phyloP scores from a whole-genome alignment of 2,329 filamentous ascomycete species.

The Lachnellula arida region DNA sequence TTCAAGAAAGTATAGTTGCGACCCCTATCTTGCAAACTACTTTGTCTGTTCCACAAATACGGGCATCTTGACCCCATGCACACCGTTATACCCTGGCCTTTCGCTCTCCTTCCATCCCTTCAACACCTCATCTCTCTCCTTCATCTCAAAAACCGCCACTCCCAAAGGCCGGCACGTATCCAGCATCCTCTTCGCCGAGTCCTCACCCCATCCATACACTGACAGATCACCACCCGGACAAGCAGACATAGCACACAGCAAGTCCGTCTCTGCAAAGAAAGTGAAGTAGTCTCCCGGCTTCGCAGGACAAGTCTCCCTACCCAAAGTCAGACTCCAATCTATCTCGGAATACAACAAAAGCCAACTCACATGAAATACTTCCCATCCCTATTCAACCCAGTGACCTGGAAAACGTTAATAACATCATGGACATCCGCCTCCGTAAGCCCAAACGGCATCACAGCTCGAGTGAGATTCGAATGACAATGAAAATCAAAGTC shows the following conservation, averaged over 20 bases:
- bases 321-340: background rate
- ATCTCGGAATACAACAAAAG: background rate
- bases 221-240: slow-evolving; percentile 80
- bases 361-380: slow-evolving; percentile 65
- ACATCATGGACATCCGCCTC: slow-evolving; percentile 81
- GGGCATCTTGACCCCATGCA: slow-evolving; percentile 54
- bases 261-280: slow-evolving; percentile 75
- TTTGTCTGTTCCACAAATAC: slow-evolving; percentile 18
- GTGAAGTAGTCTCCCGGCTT: slow-evolving; percentile 49
- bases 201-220: slow-evolving; percentile 72
- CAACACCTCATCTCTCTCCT: slow-evolving; percentile 46
- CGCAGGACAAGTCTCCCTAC: slow-evolving; percentile 41
- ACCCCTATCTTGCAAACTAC: background rate
- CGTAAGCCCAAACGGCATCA: slow-evolving; percentile 61
- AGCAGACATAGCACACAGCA: slow-evolving; percentile 57
- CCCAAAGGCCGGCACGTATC: slow-evolving; percentile 69
- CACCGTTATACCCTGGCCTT: slow-evolving; percentile 56
- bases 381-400: slow-evolving; percentile 66
- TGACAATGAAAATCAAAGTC: slow-evolving; percentile 81
- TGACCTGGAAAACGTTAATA: slow-evolving; percentile 82
- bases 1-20: slow-evolving; percentile 19
- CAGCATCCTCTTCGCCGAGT: slow-evolving; percentile 62
- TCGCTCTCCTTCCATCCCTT: slow-evolving; percentile 59
- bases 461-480: slow-evolving; percentile 71
- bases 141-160: slow-evolving; percentile 66